phyloP scores from a whole-genome alignment of 2,329 filamentous ascomycete genomes.

The Colletotrichum gigasporum region DNA sequence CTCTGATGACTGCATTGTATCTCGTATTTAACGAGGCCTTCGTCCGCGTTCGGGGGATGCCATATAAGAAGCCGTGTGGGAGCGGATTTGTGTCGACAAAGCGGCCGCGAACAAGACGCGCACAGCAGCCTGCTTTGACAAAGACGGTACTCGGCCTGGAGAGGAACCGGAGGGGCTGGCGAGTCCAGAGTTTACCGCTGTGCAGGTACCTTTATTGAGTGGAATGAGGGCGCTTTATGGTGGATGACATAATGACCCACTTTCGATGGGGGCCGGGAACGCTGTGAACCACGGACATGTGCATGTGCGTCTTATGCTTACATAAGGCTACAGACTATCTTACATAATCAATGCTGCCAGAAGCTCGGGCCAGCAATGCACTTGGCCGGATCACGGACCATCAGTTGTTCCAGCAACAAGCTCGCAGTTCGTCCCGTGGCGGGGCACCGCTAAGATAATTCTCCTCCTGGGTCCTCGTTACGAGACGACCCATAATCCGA shows the following conservation, averaged over 20 bases:
- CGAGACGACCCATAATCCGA: conserved; percentile 18
- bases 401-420: not conserved
- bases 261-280: too few species aligned
- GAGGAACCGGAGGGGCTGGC: conserved; percentile 9
- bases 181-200: not conserved
- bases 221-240: not conserved
- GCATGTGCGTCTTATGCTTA: too few species aligned
- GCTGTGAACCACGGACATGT: too few species aligned
- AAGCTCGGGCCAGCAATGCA: too few species aligned
- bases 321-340: too few species aligned
- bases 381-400: too few species aligned
- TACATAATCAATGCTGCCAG: too few species aligned
- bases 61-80: not conserved
- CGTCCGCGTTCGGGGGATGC: not conserved
- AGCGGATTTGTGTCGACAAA: not conserved
- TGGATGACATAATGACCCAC: not conserved
- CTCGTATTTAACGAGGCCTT: not conserved
- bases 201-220: not conserved
- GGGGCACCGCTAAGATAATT: too few species aligned
- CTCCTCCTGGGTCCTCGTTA: too few species aligned
- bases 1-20: conserved; percentile 1
- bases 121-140: not conserved
- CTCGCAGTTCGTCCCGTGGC: conserved; percentile 8
- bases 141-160: not conserved
- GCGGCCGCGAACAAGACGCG: conserved; percentile 1